These are phyloP conservation scores for Agaricus subrufescens DNA, from an alignment of 768 basidiomycete species.

Conservation along the genomic window DNA sequence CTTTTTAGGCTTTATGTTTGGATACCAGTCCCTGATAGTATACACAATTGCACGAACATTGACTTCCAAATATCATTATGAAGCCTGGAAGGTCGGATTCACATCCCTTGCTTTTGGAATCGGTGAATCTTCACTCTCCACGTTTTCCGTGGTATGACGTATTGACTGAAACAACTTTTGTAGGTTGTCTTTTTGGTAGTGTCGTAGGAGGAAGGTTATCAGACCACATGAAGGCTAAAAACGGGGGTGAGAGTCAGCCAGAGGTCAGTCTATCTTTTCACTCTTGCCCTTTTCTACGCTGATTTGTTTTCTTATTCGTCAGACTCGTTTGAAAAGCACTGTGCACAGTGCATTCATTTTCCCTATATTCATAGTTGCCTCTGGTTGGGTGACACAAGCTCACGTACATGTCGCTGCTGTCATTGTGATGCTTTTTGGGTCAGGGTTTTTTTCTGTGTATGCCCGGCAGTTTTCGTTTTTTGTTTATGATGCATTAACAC, in stretches of 20 bases:
- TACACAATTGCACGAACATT: slow-evolving; percentile 73
- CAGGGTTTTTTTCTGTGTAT: slow-evolving; percentile 73
- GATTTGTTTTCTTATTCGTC: not conserved
- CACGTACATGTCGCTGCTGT: slow-evolving; percentile 61
- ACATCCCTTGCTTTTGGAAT: slow-evolving; percentile 66
- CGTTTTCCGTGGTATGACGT: not conserved
- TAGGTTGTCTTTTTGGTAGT: slow-evolving; percentile 34
- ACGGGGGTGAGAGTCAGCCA: slow-evolving; percentile 38
- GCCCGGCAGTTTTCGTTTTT: slow-evolving; percentile 15
- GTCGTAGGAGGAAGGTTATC: slow-evolving; percentile 36
- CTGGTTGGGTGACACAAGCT: slow-evolving; percentile 52
- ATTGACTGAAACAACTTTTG: not conserved
- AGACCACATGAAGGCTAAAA: slow-evolving; percentile 29
- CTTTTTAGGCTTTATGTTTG: not conserved
- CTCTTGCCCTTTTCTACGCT: not conserved
- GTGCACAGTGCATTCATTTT: slow-evolving; percentile 24
- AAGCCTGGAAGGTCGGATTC: slow-evolving; percentile 63
- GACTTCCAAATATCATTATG: slow-evolving; percentile 53
- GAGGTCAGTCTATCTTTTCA: slow-evolving; percentile 43
- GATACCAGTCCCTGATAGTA: slow-evolving; percentile 45
- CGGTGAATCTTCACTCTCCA: not conserved
- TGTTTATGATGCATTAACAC: not conserved
- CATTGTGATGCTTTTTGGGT: slow-evolving; percentile 65
- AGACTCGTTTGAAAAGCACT: slow-evolving; percentile 73
- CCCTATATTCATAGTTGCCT: slow-evolving; percentile 1